Evolutionary conservation across 1,284 basidiomycete genomes (phyloP).

Genomic region (Cutaneotrichosporon cavernicola): DNA sequence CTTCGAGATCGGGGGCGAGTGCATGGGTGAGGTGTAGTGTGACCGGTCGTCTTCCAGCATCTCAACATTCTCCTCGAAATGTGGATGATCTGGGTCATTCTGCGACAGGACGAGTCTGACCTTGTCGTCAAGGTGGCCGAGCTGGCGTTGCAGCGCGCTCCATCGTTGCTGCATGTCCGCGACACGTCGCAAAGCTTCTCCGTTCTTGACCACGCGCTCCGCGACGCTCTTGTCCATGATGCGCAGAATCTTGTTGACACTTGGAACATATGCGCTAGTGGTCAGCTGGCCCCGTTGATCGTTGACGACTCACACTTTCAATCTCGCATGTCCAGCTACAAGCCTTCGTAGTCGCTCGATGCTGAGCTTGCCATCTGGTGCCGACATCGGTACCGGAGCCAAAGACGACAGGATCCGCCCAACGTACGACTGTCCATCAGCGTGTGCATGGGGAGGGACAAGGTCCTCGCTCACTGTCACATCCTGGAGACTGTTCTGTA

Average conservation of each 20-base stretch:
- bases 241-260: conserved; percentile 84
- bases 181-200: conserved; percentile 75
- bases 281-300: conserved; percentile 57
- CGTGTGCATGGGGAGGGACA: neutral
- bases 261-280: conserved; percentile 69
- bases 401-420: conserved; percentile 31
- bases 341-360: conserved; percentile 31
- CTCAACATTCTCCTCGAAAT: conserved; percentile 25
- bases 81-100: conserved; percentile 22
- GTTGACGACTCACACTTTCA: conserved; percentile 31
- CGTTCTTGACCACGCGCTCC: conserved; percentile 89
- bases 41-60: conserved; percentile 28
- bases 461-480: conserved; percentile 30
- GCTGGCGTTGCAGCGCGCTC: conserved; percentile 32
- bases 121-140: conserved; percentile 38
- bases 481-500: conserved; percentile 65
- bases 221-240: conserved; percentile 89
- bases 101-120: conserved; percentile 32
- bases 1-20: neutral
- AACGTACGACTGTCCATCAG: conserved; percentile 32
- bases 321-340: conserved; percentile 33
- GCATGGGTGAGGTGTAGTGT: neutral
- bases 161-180: conserved; percentile 38
- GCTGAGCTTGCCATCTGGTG: conserved; percentile 33
- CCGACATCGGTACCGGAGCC: conserved; percentile 28